Conservation (phyloP, 352 stramenopile species). For the Globisporangium lucens region DNA sequence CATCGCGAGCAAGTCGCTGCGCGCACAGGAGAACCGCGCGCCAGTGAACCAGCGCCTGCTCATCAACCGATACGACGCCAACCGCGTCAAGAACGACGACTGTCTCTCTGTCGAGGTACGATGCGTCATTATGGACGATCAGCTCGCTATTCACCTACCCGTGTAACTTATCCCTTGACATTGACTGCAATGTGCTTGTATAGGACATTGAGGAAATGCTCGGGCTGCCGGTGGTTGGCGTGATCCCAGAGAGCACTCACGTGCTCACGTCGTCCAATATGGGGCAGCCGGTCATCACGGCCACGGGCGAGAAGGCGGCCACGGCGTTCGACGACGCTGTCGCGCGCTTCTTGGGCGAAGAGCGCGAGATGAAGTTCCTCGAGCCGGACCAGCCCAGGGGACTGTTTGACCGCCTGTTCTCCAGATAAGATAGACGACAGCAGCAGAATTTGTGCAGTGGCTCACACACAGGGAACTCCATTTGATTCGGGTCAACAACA, state of each 20-base stretch:
- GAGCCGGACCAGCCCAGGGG: slow-evolving; percentile 79
- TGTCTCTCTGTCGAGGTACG: slow-evolving; percentile 81
- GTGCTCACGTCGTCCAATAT: slow-evolving; percentile 93
- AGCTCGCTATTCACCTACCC: background rate
- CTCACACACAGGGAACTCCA: background rate
- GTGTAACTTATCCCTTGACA: background rate
- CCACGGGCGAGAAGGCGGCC: slow-evolving; percentile 64
- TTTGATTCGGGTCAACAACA: background rate
- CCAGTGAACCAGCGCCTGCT: slow-evolving; percentile 83
- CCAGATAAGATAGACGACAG: slow-evolving; percentile 24
- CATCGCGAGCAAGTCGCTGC: slow-evolving; percentile 86
- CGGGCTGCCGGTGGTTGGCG: slow-evolving; percentile 84
- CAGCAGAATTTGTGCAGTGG: background rate
- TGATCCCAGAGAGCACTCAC: slow-evolving; percentile 89
- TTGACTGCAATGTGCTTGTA: background rate
- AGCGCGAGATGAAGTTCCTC: slow-evolving; percentile 86
- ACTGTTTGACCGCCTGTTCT: slow-evolving; percentile 75
- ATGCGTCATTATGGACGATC: background rate
- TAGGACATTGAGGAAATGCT: slow-evolving; percentile 93
- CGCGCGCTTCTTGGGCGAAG: slow-evolving; percentile 86
- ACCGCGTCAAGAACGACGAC: slow-evolving; percentile 87
- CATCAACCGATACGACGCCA: slow-evolving; percentile 91
- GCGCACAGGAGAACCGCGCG: slow-evolving; percentile 71
- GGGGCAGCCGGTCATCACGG: slow-evolving; percentile 89
- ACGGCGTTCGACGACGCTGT: slow-evolving; percentile 89